Evolutionary conservation across 129 eudicot genomes (phyloP).

Genomic region (Centrapalus pauciflorus): DNA sequence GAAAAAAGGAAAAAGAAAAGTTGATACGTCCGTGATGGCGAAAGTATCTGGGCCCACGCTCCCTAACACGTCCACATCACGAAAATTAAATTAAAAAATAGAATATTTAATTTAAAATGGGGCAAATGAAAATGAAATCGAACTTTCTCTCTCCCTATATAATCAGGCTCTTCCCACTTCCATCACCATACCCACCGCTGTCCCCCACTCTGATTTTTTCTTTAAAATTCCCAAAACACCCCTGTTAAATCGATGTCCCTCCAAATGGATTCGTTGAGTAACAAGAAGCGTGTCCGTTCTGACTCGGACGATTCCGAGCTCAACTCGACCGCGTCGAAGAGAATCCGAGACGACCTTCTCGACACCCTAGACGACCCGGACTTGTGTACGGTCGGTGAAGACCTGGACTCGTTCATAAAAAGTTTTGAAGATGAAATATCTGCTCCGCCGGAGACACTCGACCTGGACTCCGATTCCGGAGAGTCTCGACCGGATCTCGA

Average conservation of each 20-base stretch:
- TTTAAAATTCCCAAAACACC: neutral
- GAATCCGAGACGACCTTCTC: slow-evolving; percentile 43
- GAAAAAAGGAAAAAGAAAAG: slow-evolving; percentile 16
- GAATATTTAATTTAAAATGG: neutral
- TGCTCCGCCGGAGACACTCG: slow-evolving; percentile 24
- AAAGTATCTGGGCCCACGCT: slow-evolving; percentile 37
- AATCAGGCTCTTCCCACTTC: slow-evolving; percentile 17
- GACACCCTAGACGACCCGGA: slow-evolving; percentile 48
- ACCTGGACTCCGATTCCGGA: slow-evolving; percentile 35
- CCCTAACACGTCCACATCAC: slow-evolving; percentile 28
- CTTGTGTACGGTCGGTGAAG: slow-evolving; percentile 31
- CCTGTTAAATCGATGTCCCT: neutral
- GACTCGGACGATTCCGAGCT: slow-evolving; percentile 42
- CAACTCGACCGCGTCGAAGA: slow-evolving; percentile 50
- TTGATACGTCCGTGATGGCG: slow-evolving; percentile 45
- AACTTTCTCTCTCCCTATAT: slow-evolving; percentile 41
- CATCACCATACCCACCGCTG: slow-evolving; percentile 15
- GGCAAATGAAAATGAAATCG: neutral
- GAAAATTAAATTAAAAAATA: neutral
- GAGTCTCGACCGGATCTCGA: slow-evolving; percentile 52
- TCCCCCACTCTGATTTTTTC: slow-evolving; percentile 11
- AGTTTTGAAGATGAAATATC: slow-evolving; percentile 66
- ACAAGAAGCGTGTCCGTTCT: slow-evolving; percentile 32
- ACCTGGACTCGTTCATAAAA: slow-evolving; percentile 75
- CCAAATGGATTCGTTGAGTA: slow-evolving; percentile 35